Conservation (phyloP, 169 alveolate genomes). For the Plasmodium blacklocki region DNA sequence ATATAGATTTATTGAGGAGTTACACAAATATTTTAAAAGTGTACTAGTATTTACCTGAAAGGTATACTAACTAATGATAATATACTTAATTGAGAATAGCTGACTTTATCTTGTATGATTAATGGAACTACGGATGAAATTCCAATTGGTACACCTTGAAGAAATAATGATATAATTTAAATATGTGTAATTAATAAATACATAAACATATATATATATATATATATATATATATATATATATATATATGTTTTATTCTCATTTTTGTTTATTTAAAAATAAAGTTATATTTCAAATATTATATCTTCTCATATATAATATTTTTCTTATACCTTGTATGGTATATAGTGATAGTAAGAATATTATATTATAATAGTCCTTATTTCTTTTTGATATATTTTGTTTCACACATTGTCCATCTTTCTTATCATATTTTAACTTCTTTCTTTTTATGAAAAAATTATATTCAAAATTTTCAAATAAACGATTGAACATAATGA, state of each 20-base stretch:
- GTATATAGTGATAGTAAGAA: conserved; percentile 68
- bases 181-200: neutral
- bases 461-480: conserved; percentile 28
- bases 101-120: conserved; percentile 85
- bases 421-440: conserved; percentile 6
- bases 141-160: conserved; percentile 91
- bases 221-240: conserved; percentile 3
- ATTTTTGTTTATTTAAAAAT: too few relatives aligned
- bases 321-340: conserved; percentile 49
- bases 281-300: neutral
- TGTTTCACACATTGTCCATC: conserved; percentile 37
- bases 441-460: neutral
- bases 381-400: conserved; percentile 13
- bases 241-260: conserved; percentile 1
- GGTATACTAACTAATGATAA: conserved; percentile 84
- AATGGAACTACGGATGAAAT: conserved; percentile 87
- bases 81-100: conserved; percentile 86
- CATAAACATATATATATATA: conserved; percentile 13
- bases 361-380: conserved; percentile 74
- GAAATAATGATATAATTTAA: neutral
- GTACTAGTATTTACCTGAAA: conserved; percentile 75
- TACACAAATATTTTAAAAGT: too few relatives aligned
- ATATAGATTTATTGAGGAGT: neutral
- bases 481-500: conserved; percentile 44
- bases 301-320: neutral